A percentile compares a stretch with the other conserved stretches of the same genome.
Conservation (phyloP, 2,329 filamentous ascomycete species). For the Nothophoma quercina region DNA sequence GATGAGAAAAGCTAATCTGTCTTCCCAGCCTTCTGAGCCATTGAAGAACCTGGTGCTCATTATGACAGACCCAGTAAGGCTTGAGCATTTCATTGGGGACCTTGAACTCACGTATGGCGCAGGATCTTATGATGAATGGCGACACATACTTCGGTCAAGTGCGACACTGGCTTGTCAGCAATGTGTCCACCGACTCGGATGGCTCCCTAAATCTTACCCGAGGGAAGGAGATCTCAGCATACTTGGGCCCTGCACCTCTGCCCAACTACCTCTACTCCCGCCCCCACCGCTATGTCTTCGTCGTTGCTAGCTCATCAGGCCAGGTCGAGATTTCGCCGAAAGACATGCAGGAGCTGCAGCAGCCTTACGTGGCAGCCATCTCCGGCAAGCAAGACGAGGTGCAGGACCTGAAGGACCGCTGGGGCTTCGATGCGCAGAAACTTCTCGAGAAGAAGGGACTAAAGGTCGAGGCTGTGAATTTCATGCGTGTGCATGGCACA, state of each 20-base stretch:
- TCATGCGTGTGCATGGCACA: constrained; percentile 29
- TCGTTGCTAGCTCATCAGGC: constrained; percentile 19
- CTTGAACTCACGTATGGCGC: background rate
- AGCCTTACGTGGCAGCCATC: constrained; percentile 23
- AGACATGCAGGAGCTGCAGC: constrained; percentile 28
- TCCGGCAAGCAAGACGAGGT: constrained; percentile 25
- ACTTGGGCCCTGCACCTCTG: constrained; percentile 30
- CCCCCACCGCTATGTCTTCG: constrained; percentile 33
- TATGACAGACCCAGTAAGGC: constrained; percentile 28
- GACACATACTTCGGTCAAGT: constrained; percentile 34
- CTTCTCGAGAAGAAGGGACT: constrained; percentile 30
- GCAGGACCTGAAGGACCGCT: constrained; percentile 35
- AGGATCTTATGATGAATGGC: constrained; percentile 33
- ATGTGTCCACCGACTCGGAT: constrained; percentile 17
- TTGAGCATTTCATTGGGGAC: background rate
- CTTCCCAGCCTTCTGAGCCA: constrained; percentile 16
- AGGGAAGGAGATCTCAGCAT: constrained; percentile 22
- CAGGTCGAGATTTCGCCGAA: constrained; percentile 21
- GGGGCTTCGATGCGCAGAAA: constrained; percentile 30
- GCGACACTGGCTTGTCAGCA: constrained; percentile 33
- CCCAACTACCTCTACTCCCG: constrained; percentile 31
- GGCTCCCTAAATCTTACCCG: constrained; percentile 16
- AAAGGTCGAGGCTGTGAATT: constrained; percentile 25
- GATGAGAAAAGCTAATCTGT: background rate
- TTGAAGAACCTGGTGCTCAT: constrained; percentile 26